Conservation (phyloP, 345 rosid genomes). For the Erysimum cheiranthoides region DNA sequence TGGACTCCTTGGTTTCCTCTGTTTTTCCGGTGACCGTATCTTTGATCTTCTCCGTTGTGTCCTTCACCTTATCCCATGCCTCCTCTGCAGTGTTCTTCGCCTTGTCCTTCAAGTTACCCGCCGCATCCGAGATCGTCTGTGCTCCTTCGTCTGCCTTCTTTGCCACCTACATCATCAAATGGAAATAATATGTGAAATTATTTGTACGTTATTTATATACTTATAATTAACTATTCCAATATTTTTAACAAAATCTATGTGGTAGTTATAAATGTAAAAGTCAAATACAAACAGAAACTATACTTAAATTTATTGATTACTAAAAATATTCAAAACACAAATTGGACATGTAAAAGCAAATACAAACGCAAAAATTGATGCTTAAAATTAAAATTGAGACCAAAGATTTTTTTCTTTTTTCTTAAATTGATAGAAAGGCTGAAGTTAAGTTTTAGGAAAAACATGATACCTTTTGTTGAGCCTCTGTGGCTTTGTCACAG, state of each 20-base stretch:
- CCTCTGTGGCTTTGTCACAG: conserved; percentile 43
- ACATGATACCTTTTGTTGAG: conserved; percentile 40
- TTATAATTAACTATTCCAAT: too few relatives aligned
- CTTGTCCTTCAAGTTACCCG: conserved; percentile 43
- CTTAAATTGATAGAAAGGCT: too few relatives aligned
- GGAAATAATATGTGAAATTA: too few relatives aligned
- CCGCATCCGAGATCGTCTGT: conserved; percentile 27
- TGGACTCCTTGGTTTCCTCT: conserved; percentile 47
- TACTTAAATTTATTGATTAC: background rate
- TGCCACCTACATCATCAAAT: conserved; percentile 32
- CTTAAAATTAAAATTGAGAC: background rate
- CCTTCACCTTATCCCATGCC: conserved; percentile 48
- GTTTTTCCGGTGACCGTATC: conserved; percentile 42
- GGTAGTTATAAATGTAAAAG: background rate
- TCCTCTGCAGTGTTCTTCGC: conserved; percentile 47
- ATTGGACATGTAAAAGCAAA: background rate
- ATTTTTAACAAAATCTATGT: too few relatives aligned
- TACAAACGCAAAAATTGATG: background rate
- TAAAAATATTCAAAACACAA: background rate
- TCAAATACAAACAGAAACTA: background rate
- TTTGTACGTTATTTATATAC: too few relatives aligned
- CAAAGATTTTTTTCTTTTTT: background rate
- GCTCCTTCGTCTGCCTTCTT: conserved; percentile 45
- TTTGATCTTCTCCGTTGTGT: conserved; percentile 46
- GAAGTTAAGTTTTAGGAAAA: background rate